Percentiles rank a stretch among this genome's conserved stretches.
Evolutionary conservation across 2,329 filamentous ascomycete genomes (phyloP).

Genomic region (Phyllosticta citrichinensis): DNA sequence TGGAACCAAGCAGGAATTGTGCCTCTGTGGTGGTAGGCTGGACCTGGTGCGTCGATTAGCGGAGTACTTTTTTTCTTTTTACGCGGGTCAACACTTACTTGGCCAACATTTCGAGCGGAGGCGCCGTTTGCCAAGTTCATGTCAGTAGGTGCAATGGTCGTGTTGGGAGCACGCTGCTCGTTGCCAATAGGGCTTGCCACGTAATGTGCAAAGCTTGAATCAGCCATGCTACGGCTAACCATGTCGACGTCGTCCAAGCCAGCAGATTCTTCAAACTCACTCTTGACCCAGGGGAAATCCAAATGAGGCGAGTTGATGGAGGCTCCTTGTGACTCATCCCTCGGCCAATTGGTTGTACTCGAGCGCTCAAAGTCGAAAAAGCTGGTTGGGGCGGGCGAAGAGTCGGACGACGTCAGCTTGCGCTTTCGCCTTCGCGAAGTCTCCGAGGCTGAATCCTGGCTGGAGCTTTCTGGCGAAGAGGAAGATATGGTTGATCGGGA

Average conservation of each 20-base stretch:
- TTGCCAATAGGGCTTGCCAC: slow-evolving; percentile 38
- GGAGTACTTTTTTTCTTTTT: not conserved
- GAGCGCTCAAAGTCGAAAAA: not conserved
- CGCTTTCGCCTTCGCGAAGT: slow-evolving; percentile 31
- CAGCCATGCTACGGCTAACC: slow-evolving; percentile 38
- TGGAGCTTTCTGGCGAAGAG: slow-evolving; percentile 30
- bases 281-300: not conserved
- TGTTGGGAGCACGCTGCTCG: slow-evolving; percentile 38
- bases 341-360: slow-evolving; percentile 11
- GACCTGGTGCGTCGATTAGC: not conserved
- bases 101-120: not conserved
- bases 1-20: slow-evolving; percentile 4
- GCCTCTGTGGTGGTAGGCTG: not conserved
- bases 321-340: slow-evolving; percentile 7
- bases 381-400: slow-evolving; percentile 18
- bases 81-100: not conserved
- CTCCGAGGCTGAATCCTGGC: slow-evolving; percentile 33
- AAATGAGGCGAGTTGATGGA: slow-evolving; percentile 15
- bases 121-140: not conserved
- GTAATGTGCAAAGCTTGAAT: slow-evolving; percentile 40
- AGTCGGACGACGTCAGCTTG: slow-evolving; percentile 27
- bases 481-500: slow-evolving; percentile 16
- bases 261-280: not conserved
- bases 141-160: not conserved
- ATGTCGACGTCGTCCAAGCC: slow-evolving; percentile 27